Percentiles rank a stretch among this genome's conserved stretches.
Evolutionary conservation across 2,329 filamentous ascomycete genomes (phyloP).

Genomic region (Penicillium expansum): DNA sequence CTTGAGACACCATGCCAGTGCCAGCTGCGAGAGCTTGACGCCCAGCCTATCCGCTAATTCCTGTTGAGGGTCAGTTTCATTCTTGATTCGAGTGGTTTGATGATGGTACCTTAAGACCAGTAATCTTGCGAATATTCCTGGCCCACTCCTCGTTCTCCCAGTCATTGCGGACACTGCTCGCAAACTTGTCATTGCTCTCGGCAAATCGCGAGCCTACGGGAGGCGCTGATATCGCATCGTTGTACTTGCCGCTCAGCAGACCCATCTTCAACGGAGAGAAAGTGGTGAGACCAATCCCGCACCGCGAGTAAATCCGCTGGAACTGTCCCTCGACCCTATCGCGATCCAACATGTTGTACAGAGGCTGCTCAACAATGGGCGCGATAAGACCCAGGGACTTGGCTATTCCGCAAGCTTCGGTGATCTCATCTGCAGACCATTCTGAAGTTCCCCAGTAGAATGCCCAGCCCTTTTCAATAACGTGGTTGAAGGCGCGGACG

Average conservation of each 20-base stretch:
- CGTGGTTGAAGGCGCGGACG: constrained; percentile 68
- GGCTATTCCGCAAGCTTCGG: constrained; percentile 60
- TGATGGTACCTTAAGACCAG: neutral
- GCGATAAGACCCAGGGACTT: constrained; percentile 61
- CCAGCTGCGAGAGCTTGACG: constrained; percentile 46
- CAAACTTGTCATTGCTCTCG: constrained; percentile 40
- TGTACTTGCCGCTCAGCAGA: constrained; percentile 67
- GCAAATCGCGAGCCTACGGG: constrained; percentile 60
- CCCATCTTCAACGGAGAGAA: constrained; percentile 63
- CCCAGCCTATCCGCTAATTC: neutral
- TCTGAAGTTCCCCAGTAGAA: constrained; percentile 72
- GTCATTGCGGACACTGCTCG: neutral
- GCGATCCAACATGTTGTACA: constrained; percentile 64
- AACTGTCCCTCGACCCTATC: constrained; percentile 63
- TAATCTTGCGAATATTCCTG: neutral
- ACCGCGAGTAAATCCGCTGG: constrained; percentile 58
- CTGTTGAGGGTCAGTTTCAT: neutral
- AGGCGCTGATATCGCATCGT: constrained; percentile 51
- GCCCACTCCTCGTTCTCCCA: neutral
- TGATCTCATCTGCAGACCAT: constrained; percentile 67
- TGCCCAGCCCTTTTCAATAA: constrained; percentile 66
- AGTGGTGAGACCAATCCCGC: constrained; percentile 61
- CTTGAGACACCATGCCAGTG: constrained; percentile 60
- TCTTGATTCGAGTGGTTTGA: neutral
- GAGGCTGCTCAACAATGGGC: constrained; percentile 55